Percentiles rank a stretch among this genome's conserved stretches.
Conservation (phyloP, 495 filamentous ascomycete species). For the Aspergillus bridgeri region DNA sequence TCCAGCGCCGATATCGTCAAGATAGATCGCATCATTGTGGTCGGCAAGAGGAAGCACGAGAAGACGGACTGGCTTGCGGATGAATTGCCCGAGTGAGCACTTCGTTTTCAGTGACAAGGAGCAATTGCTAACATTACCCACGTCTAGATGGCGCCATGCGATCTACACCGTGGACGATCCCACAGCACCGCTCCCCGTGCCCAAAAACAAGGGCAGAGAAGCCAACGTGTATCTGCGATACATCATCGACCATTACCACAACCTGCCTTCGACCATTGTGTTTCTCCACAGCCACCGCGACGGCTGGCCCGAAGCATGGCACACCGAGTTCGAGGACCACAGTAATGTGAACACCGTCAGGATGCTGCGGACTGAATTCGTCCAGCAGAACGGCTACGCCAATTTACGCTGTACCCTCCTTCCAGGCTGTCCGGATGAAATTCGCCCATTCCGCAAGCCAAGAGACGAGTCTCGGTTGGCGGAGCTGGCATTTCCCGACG, state of each 20-base stretch:
- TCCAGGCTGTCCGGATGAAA: constrained; percentile 45
- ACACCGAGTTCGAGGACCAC: constrained; percentile 44
- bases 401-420: constrained; percentile 46
- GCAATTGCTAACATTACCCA: background rate
- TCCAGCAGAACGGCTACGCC: constrained; percentile 43
- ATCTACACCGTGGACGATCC: constrained; percentile 62
- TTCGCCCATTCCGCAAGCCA: constrained; percentile 33
- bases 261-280: constrained; percentile 43
- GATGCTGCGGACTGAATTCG: constrained; percentile 37
- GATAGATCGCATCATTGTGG: constrained; percentile 33
- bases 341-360: constrained; percentile 39
- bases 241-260: constrained; percentile 48
- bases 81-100: constrained; percentile 38
- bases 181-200: constrained; percentile 33
- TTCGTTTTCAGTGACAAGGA: background rate
- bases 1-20: background rate
- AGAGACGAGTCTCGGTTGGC: constrained; percentile 16
- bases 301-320: constrained; percentile 37
- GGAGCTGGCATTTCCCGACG: constrained; percentile 27
- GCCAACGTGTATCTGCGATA: constrained; percentile 50
- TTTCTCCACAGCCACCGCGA: constrained; percentile 49
- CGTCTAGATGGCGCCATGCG: constrained; percentile 40
- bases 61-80: constrained; percentile 39
- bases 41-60: constrained; percentile 37
- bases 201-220: constrained; percentile 48